Evolutionary conservation across 345 rosid genomes (phyloP).

Genomic region (Theobroma cacao): DNA sequence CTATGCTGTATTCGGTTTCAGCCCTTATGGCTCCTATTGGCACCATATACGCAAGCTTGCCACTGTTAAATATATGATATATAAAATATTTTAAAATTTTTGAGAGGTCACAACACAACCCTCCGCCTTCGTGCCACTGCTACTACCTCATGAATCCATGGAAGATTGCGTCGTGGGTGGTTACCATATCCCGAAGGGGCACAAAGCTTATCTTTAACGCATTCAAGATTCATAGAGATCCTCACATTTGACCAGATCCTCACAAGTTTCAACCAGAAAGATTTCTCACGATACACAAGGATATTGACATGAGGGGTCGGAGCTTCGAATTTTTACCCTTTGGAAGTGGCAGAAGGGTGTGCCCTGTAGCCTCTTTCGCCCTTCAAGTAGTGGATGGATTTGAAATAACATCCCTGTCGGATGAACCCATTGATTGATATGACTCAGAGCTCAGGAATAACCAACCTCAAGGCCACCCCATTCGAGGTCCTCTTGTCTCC

Average conservation of each 20-base stretch:
- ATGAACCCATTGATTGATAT: slow-evolving; percentile 23
- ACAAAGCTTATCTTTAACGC: slow-evolving; percentile 21
- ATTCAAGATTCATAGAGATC: slow-evolving; percentile 31
- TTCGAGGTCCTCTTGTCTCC: slow-evolving; percentile 19
- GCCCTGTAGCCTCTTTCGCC: slow-evolving; percentile 18
- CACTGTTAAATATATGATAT: slow-evolving; percentile 23
- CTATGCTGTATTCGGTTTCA: slow-evolving; percentile 25
- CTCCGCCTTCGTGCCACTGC: slow-evolving; percentile 13
- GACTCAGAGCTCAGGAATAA: slow-evolving; percentile 12
- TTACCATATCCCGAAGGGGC: slow-evolving; percentile 21
- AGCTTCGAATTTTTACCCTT: slow-evolving; percentile 27
- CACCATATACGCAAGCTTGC: slow-evolving; percentile 35
- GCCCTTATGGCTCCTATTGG: slow-evolving; percentile 36
- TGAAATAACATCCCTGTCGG: neutral
- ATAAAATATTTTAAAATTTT: no score
- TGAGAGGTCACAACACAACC: no score
- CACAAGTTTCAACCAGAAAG: slow-evolving; percentile 27
- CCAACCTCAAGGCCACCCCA: slow-evolving; percentile 22
- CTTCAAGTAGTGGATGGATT: slow-evolving; percentile 22
- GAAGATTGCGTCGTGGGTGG: slow-evolving; percentile 26
- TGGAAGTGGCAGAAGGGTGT: slow-evolving; percentile 27
- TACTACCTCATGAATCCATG: slow-evolving; percentile 15
- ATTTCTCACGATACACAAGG: slow-evolving; percentile 11
- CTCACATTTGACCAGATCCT: slow-evolving; percentile 22
- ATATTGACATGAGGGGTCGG: slow-evolving; percentile 23